Evolutionary conservation across 1,139 yeast genomes (phyloP).

Genomic region (Yamadazyma triangularis): DNA sequence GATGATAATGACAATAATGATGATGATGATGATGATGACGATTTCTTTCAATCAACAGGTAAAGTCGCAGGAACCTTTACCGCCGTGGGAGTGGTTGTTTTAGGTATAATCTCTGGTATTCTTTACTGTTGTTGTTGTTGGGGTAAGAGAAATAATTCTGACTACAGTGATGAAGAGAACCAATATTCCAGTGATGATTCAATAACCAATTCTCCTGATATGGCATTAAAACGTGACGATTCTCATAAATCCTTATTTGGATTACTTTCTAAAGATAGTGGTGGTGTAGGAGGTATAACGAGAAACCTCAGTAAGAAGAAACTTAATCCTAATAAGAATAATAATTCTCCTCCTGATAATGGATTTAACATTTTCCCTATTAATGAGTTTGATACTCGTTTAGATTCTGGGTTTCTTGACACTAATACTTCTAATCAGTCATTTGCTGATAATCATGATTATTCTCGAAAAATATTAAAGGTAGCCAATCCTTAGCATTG

Average conservation of each 20-base stretch:
- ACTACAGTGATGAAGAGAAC: constrained; percentile 38
- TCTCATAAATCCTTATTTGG: constrained; percentile 34
- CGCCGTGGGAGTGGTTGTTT: constrained; percentile 56
- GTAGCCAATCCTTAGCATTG: constrained; percentile 59
- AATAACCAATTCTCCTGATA: constrained; percentile 7
- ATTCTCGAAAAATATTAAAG: constrained; percentile 56
- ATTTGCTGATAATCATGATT: constrained; percentile 71
- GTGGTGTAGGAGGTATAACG: constrained; percentile 19
- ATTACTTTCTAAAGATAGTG: constrained; percentile 21
- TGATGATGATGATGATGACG: constrained; percentile 8
- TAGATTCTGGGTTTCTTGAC: constrained; percentile 52
- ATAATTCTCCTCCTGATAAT: constrained; percentile 1
- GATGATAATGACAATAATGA: background rate
- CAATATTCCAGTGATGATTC: constrained; percentile 17
- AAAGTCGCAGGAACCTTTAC: constrained; percentile 74
- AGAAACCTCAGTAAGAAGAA: constrained; percentile 33
- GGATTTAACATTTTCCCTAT: constrained; percentile 33
- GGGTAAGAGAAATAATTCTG: constrained; percentile 20
- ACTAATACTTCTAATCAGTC: constrained; percentile 56
- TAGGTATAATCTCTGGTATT: constrained; percentile 32
- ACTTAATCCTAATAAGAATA: constrained; percentile 10
- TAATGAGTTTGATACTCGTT: constrained; percentile 38
- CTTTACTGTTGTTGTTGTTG: constrained; percentile 37
- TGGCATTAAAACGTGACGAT: constrained; percentile 23
- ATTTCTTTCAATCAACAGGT: constrained; percentile 54